Percentiles rank a stretch among this genome's conserved stretches.
Conservation (phyloP, 1,284 basidiomycete species). For the Tilletia setariae region DNA sequence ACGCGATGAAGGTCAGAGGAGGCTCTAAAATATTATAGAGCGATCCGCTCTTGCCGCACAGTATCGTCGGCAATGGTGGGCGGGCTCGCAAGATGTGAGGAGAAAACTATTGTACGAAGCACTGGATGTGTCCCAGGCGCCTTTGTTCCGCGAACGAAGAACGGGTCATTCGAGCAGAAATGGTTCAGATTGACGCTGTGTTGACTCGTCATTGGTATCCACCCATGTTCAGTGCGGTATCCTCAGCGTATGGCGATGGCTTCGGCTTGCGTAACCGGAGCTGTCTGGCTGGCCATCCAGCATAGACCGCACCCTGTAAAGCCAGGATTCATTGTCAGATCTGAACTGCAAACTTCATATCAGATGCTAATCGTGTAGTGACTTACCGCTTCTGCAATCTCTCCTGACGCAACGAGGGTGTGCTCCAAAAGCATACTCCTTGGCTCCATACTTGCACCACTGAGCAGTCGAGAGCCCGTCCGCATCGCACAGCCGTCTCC, state of each 20-base stretch:
- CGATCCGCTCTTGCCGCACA: too few relatives aligned
- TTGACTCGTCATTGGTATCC: background rate
- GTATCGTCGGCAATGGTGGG: too few relatives aligned
- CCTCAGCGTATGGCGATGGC: conserved; percentile 1
- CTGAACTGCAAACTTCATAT: background rate
- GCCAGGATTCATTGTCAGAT: background rate
- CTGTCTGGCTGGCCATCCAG: conserved; percentile 51
- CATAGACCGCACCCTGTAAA: conserved; percentile 44
- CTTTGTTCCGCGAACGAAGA: too few relatives aligned
- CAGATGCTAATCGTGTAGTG: background rate
- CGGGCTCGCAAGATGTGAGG: too few relatives aligned
- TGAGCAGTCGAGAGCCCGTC: conserved; percentile 48
- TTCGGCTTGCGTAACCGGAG: conserved; percentile 32
- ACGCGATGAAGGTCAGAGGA: too few relatives aligned
- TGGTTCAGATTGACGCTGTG: too few relatives aligned
- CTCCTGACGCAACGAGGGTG: conserved; percentile 52
- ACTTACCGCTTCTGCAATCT: conserved; percentile 47
- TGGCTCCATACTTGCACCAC: conserved; percentile 52
- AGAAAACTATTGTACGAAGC: too few relatives aligned
- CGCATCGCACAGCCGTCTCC: conserved; percentile 53
- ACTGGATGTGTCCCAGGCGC: too few relatives aligned
- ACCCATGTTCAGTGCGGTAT: conserved; percentile 3
- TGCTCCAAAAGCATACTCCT: conserved; percentile 53
- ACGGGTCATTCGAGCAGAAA: background rate
- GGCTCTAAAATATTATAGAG: too few relatives aligned